Evolutionary conservation across 352 stramenopile species (phyloP), one percentile per base, ranked within the genome.

Genomic region (Phytopythium delawarense): DNA sequence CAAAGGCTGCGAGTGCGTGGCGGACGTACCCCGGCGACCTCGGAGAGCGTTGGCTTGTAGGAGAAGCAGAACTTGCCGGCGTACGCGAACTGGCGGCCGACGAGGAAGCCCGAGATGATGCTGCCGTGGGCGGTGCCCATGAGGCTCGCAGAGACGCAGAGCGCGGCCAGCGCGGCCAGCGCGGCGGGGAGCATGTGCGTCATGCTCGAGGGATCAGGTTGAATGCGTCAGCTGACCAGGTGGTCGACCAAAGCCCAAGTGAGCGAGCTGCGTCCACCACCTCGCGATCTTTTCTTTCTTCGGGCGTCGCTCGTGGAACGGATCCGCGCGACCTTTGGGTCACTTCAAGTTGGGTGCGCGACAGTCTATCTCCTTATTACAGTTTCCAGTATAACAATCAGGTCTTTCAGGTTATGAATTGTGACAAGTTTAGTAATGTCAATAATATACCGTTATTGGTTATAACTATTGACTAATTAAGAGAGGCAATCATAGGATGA

Each of bases 21-120:
- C 11, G 20, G n/a, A 69, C 69, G 15, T 67, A 88, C 80, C 39
- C 83, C 79, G 8, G 77, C 80, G 55, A 92, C 48, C 48, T 88
- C 71, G 16, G 84, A 63, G 32, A 92, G 70, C 32, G 71, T 81
- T n/a, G 70, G 66, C 52, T 66, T 77, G 65, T 69, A 92, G 16
- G 75, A 79, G 75, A 91, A 94, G 70, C 82, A 92, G 70, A 92
- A 94, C 69, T 91, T 91, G 74, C 81, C 83, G 37, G 91, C 71
- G 66, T 85, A 91, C 59, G 89, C 74, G 67, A 89, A 92, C 70
- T 94, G 81, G 12, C 75, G 71, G 45, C 75, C 78, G 23, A 91
- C 70, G 6, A 79, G 78, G 62, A 88, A 91, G 20, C 82, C 82
- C 25, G 82, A 76, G 59, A 68, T 76, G 45, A 89, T 63, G 53